Conservation (phyloP, 2,329 filamentous ascomycete species). For the Daldinia sp. region DNA sequence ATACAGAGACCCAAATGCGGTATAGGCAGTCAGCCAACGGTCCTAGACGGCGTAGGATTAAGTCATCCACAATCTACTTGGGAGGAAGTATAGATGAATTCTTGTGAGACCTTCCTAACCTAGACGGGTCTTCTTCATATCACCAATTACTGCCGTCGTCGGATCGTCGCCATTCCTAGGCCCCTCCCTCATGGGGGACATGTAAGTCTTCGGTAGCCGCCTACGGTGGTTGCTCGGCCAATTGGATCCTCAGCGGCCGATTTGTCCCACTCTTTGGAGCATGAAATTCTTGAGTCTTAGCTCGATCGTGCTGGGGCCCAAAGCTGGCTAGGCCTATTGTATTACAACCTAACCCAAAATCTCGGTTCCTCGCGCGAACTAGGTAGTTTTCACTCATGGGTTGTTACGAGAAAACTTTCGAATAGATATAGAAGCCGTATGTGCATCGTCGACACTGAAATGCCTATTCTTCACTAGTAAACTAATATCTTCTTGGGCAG, state of each 20-base stretch:
- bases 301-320: background rate
- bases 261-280: background rate
- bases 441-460: background rate
- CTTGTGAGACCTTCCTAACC: constrained; percentile 33
- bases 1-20: background rate
- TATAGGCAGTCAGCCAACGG: background rate
- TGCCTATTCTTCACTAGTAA: background rate
- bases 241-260: constrained; percentile 16
- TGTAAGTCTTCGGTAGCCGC: constrained; percentile 2
- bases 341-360: background rate
- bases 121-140: background rate
- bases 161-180: constrained; percentile 8
- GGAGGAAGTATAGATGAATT: constrained; percentile 1
- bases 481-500: background rate
- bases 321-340: constrained; percentile 4
- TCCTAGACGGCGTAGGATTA: constrained; percentile 4
- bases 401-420: background rate
- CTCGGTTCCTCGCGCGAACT: background rate
- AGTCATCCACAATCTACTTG: background rate
- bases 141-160: constrained; percentile 21
- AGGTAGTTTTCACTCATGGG: background rate
- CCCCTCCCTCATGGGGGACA: background rate
- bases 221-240: constrained; percentile 25
- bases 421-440: background rate
- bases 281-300: background rate